Percentiles rank a stretch among this genome's conserved stretches.
phyloP scores from a whole-genome alignment of 148 eudicot genomes.

The Tetragonia tetragonoides region DNA sequence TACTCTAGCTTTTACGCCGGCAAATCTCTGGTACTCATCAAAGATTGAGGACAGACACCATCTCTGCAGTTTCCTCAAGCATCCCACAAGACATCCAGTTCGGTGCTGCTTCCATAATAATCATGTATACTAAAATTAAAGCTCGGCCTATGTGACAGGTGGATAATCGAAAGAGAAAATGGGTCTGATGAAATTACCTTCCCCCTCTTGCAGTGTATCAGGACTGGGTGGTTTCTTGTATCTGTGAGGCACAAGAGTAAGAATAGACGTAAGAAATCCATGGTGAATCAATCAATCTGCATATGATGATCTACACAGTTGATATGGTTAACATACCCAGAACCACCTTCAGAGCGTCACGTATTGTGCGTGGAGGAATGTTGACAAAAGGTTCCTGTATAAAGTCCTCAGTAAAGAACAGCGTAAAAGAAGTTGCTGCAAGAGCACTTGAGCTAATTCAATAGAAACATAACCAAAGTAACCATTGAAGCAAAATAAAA shows the following conservation, averaged over 20 bases:
- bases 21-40: slow-evolving; percentile 59
- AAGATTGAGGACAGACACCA: slow-evolving; percentile 57
- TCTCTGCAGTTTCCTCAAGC: slow-evolving; percentile 51
- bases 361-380: slow-evolving; percentile 43
- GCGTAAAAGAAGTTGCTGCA: neutral
- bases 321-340: slow-evolving; percentile 28
- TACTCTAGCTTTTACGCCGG: slow-evolving; percentile 48
- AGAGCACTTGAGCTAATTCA: neutral
- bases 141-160: no score
- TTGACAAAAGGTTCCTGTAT: slow-evolving; percentile 50
- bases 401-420: neutral
- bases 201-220: slow-evolving; percentile 56
- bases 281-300: neutral
- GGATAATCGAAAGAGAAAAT: neutral
- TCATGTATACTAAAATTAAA: neutral
- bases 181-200: slow-evolving; percentile 32
- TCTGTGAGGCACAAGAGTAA: slow-evolving; percentile 25
- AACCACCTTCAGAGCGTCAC: slow-evolving; percentile 40
- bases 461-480: neutral
- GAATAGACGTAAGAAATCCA: slow-evolving; percentile 8
- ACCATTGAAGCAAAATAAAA: neutral
- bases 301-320: neutral
- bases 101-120: slow-evolving; percentile 45
- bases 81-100: slow-evolving; percentile 66
- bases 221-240: slow-evolving; percentile 47